Evolutionary conservation across 1,139 yeast species (phyloP).

Genomic region (Blastobotrys indianensis): DNA sequence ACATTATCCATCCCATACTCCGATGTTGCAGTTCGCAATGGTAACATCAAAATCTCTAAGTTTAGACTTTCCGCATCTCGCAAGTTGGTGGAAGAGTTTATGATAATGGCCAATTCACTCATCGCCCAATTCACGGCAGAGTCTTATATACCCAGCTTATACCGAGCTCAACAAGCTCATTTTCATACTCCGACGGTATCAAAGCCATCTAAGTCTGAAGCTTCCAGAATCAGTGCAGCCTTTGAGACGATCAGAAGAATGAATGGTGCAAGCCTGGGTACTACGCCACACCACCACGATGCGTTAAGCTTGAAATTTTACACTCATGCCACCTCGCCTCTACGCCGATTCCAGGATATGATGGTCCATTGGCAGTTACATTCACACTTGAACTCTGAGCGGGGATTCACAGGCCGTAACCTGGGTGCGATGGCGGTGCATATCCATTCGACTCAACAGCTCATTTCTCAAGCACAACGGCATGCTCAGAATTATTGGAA

Average conservation of each 20-base stretch:
- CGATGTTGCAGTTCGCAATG: conserved; percentile 8
- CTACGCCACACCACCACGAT: conserved; percentile 45
- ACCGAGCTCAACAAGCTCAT: conserved; percentile 43
- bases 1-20: conserved; percentile 12
- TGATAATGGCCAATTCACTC: conserved; percentile 69
- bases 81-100: conserved; percentile 64
- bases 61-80: conserved; percentile 19
- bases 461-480: conserved; percentile 23
- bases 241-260: conserved; percentile 9
- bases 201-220: conserved; percentile 2
- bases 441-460: conserved; percentile 20
- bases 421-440: conserved; percentile 27
- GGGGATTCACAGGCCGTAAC: conserved; percentile 14
- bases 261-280: conserved; percentile 28
- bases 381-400: conserved; percentile 29
- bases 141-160: conserved; percentile 53
- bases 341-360: conserved; percentile 80
- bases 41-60: conserved; percentile 11
- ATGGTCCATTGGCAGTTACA: conserved; percentile 71
- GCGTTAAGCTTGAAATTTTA: conserved; percentile 62
- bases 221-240: background rate
- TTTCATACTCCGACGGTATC: conserved; percentile 26
- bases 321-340: conserved; percentile 81
- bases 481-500: conserved; percentile 39
- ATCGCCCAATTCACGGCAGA: conserved; percentile 48